Percentiles rank a stretch among this genome's conserved stretches.
Evolutionary conservation across 768 basidiomycete genomes (phyloP).

Genomic region (Leccinum olivaceopallidum): DNA sequence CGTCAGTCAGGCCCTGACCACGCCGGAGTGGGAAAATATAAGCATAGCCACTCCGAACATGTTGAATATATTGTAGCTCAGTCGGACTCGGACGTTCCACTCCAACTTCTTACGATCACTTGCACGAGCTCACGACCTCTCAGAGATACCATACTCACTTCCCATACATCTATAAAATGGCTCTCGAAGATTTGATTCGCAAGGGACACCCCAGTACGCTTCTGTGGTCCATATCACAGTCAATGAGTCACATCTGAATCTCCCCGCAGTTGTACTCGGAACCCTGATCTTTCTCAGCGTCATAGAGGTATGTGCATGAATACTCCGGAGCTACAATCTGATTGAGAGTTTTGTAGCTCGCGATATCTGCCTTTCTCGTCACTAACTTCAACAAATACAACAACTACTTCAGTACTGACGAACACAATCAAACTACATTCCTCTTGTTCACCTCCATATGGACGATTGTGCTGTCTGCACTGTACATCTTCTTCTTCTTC

Average conservation of each 20-base stretch:
- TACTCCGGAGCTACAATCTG: background rate
- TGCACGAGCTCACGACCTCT: conserved; percentile 31
- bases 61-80: conserved; percentile 23
- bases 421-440: conserved; percentile 66
- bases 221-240: background rate
- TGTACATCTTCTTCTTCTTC: conserved; percentile 58
- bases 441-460: conserved; percentile 71
- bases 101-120: conserved; percentile 20
- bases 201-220: conserved; percentile 57
- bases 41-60: conserved; percentile 24
- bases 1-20: conserved; percentile 27
- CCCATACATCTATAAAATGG: conserved; percentile 30
- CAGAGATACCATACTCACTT: conserved; percentile 17
- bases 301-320: conserved; percentile 51
- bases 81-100: conserved; percentile 1
- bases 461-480: conserved; percentile 57
- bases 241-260: conserved; percentile 3
- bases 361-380: conserved; percentile 72
- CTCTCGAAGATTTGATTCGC: conserved; percentile 42
- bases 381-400: conserved; percentile 57
- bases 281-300: conserved; percentile 57
- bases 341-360: conserved; percentile 43
- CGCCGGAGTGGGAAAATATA: conserved; percentile 12
- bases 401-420: conserved; percentile 47
- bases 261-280: conserved; percentile 51